Evolutionary conservation across 2,329 filamentous ascomycete species (phyloP), one percentile per base, ranked within the genome.

Genomic region (Arthrobotrys megalospora): DNA sequence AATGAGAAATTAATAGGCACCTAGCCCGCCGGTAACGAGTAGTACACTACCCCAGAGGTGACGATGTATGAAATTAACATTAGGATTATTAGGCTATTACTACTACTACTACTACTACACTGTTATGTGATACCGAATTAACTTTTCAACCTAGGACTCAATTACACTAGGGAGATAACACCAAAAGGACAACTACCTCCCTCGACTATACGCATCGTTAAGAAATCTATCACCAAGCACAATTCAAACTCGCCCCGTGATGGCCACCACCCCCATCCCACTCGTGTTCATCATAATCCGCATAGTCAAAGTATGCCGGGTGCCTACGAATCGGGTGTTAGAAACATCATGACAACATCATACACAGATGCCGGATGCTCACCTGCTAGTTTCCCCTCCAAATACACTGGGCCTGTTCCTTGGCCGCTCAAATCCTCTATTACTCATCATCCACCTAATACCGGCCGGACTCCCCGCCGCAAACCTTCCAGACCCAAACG

Each of bases 251-350:
- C 16, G 38, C 32, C n/a, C 34, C 66, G 32, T 28, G 67, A 50
- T 36, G 21, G 16, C 36, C 32, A n/a, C 47, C 11, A 36, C 7
- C 41, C 1, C 24, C 48, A 32, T 34, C 38, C 32, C 24, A 66
- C 11, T 12, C 66, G 24, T 43, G 66, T 19, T 14, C 36, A 62
- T 43, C 45, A 36, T 53, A 58, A 21, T 21, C 41, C 11, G 8
- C 58, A 36, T 50, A 72, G 43, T 32, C 69, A 14, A 32, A 72
- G 34, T 24, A 66, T 19, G 5, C 60, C 24, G 12, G 73, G 67
- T 32, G 47, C 60, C 24, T 63, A 64, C 4, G 7, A 38, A 8
- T 2, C n/a, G 14, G 5, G 28, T 4, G 6, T 60, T 16, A 43
- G 21, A 1, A 16, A 43, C 6, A 36, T 16, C 1, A 5, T 2